These are phyloP conservation scores for grape (Vitis vinifera) DNA, from an alignment of 164 flowering plant species.

Conservation along the genomic window ASM3070453v1 NC_081806.1:9368501-9369000, in stretches of 20 bases:
- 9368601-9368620: too few relatives aligned
- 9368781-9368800: background rate
- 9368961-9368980: too few relatives aligned
- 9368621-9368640: background rate
- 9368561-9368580: slow-evolving; percentile 49
- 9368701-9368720: background rate
- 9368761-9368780: background rate
- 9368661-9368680: slow-evolving; percentile 10
- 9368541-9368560: slow-evolving; percentile 32
- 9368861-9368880: slow-evolving; percentile 3
- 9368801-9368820: background rate
- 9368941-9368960: background rate
- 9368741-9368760: background rate
- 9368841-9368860: slow-evolving; percentile 19
- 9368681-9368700: background rate
- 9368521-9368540: slow-evolving; percentile 74
- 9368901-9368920: too few relatives aligned
- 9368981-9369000: too few relatives aligned
- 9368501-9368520: slow-evolving; percentile 50
- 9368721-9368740: background rate
- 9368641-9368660: background rate
- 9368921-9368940: too few relatives aligned
- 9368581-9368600: background rate
- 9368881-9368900: background rate
- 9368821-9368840: background rate